Conservation (phyloP, 805 yeast genomes). For the Metschnikowia noctiluminum region DNA sequence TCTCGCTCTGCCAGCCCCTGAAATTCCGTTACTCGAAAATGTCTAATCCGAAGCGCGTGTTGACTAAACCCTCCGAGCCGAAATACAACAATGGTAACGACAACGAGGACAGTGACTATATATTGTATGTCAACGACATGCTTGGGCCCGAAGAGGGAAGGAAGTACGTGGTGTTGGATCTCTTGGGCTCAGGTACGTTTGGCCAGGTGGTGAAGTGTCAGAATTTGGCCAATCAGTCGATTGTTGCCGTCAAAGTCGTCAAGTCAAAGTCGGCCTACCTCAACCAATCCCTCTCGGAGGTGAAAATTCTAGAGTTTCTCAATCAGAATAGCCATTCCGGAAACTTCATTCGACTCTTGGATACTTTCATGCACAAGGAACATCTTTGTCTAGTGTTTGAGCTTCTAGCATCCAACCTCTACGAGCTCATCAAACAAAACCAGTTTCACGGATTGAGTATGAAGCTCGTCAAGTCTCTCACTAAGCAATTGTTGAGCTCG, state of each 20-base stretch:
- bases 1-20: slow-evolving; percentile 75
- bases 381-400: slow-evolving; percentile 94
- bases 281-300: slow-evolving; percentile 90
- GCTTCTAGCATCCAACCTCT: slow-evolving; percentile 78
- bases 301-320: slow-evolving; percentile 75
- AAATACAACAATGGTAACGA: slow-evolving; percentile 78
- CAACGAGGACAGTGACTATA: slow-evolving; percentile 86
- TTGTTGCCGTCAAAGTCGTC: slow-evolving; percentile 92
- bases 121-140: slow-evolving; percentile 89
- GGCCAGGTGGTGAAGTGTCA: slow-evolving; percentile 98
- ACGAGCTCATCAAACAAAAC: slow-evolving; percentile 88
- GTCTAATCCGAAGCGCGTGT: slow-evolving; percentile 85
- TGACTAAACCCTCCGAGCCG: slow-evolving; percentile 90
- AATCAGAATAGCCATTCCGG: slow-evolving; percentile 66
- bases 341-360: slow-evolving; percentile 74
- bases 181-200: slow-evolving; percentile 95
- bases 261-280: slow-evolving; percentile 88
- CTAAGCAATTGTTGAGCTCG: slow-evolving; percentile 79
- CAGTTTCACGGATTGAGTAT: slow-evolving; percentile 88
- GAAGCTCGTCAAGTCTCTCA: slow-evolving; percentile 70
- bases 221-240: slow-evolving; percentile 70
- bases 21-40: slow-evolving; percentile 75
- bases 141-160: slow-evolving; percentile 82
- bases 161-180: slow-evolving; percentile 83
- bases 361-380: slow-evolving; percentile 86